A percentile compares a stretch with the other conserved stretches of the same genome.
Conservation (phyloP, 106 monocot genomes). For the Apostasia ramifera region DNA sequence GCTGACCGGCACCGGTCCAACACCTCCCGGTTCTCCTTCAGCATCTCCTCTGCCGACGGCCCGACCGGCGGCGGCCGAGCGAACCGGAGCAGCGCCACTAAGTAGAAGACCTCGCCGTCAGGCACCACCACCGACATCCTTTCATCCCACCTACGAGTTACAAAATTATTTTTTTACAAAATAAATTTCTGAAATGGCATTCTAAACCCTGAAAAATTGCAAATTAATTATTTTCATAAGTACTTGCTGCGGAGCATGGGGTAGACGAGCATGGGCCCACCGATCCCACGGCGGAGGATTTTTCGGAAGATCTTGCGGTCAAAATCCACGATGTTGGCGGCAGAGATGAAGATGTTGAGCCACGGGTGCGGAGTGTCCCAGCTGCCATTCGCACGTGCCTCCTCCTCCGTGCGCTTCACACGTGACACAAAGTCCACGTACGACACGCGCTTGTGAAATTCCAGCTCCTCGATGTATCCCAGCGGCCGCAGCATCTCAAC, state of each 20-base stretch:
- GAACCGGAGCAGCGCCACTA: conserved; percentile 39
- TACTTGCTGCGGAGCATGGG: conserved; percentile 67
- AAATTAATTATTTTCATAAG: conserved; percentile 1
- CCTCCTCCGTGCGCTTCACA: conserved; percentile 60
- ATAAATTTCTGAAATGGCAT: too few relatives aligned
- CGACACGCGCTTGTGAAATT: conserved; percentile 42
- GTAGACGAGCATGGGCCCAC: conserved; percentile 86
- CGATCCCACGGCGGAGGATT: conserved; percentile 53
- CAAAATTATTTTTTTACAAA: too few relatives aligned
- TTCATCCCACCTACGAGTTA: conserved; percentile 46
- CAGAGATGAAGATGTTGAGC: conserved; percentile 70
- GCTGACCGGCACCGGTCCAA: conserved; percentile 35
- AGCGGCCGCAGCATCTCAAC: conserved; percentile 31
- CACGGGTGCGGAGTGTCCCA: conserved; percentile 86
- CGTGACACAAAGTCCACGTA: conserved; percentile 79
- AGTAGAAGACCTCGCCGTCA: conserved; percentile 61
- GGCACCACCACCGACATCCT: conserved; percentile 52
- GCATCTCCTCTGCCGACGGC: conserved; percentile 40
- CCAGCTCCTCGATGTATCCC: conserved; percentile 51
- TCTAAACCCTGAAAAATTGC: too few relatives aligned
- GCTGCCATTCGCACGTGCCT: conserved; percentile 54
- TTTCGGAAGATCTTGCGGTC: conserved; percentile 51
- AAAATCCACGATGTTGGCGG: conserved; percentile 57
- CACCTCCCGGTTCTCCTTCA: conserved; percentile 62
- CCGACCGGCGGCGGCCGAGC: conserved; percentile 46